Evolutionary conservation across 192 early-diverging fungal genomes (phyloP).

Genomic region (Phycomyces nitens): DNA sequence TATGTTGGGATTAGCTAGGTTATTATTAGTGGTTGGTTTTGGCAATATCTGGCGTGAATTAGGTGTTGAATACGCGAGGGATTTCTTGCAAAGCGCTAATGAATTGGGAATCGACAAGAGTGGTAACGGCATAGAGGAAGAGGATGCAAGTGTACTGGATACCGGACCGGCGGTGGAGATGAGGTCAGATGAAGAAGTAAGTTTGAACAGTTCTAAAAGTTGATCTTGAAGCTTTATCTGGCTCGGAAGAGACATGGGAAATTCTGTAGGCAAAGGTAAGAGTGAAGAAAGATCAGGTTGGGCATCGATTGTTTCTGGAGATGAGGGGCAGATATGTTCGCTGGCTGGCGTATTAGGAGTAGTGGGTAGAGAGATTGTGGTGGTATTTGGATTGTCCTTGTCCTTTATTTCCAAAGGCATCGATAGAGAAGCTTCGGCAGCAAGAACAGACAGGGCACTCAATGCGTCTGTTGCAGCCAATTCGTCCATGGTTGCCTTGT

Average conservation of each 20-base stretch:
- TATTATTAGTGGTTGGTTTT: conserved; percentile 2
- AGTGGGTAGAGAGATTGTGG: conserved; percentile 22
- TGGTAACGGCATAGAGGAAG: conserved; percentile 6
- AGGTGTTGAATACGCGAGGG: neutral
- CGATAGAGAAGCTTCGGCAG: neutral
- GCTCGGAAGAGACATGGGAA: neutral
- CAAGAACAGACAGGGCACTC: conserved; percentile 19
- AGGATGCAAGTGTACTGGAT: neutral
- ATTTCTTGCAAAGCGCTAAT: neutral
- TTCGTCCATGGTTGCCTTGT: conserved; percentile 6
- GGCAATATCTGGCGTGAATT: conserved; percentile 17
- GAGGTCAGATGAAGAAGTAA: conserved; percentile 4
- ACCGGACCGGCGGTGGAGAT: neutral
- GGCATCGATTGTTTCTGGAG: neutral
- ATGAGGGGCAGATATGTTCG: neutral
- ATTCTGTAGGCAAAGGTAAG: neutral
- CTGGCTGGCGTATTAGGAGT: conserved; percentile 20
- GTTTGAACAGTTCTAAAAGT: conserved; percentile 15
- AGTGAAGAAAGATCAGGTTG: neutral
- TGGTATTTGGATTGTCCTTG: neutral
- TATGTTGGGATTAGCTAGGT: too few species aligned
- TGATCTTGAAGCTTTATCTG: conserved; percentile 17
- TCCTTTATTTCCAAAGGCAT: conserved; percentile 5
- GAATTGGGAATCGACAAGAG: neutral
- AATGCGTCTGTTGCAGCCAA: conserved; percentile 11